Evolutionary conservation across 1,284 basidiomycete species (phyloP), one percentile per base, ranked within the genome.

Genomic region (Microbotryomycetes sp.): DNA sequence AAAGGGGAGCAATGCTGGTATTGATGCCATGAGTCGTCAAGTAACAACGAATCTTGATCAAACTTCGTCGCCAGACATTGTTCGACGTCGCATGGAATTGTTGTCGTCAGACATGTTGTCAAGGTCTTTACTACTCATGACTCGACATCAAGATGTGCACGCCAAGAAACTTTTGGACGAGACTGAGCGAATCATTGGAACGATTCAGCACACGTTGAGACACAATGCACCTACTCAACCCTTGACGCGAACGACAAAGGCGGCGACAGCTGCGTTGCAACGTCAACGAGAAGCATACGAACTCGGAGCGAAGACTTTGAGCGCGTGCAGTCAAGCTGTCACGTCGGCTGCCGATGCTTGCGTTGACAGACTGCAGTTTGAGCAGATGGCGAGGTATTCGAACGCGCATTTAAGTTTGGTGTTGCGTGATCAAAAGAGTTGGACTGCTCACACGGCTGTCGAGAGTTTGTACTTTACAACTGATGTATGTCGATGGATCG

Each of bases 341-440:
- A 89, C 92, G 74, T 75, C 84, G 7, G 77, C 96, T 61, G 81
- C 85, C 1, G 92, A 93, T 73, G 91, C 89, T 6, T 76, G 94
- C 64, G 89, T 91, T 58, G 87, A 91, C 70, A 84, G 87, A n/a
- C 89, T 91, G 59, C 73, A 89, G 75, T 94, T 94, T 77, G 89
- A 71, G 12, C 48, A 86, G 29, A 84, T 87, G 71, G 90, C 93
- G 72, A 81, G 90, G 60, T 93, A 93, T 76, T 89, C 90, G 76
- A 90, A 89, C 53, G 91, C 91, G 61, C 92, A 96, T 7, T 72
- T 93, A 86, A 90, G 91, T 23, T 91, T 93, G 83, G 89, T 96
- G 62, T 79, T 96, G 19, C 82, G 92, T 32, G 87, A 92, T 71
- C 92, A 97, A 76, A 90, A 90, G 76, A 87, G 86, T 72, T 96